A percentile compares a stretch with the other conserved stretches of the same genome.
These are phyloP conservation scores for Cornus kousa DNA, from an alignment of 148 eudicot genomes.

Conservation along the genomic window DNA sequence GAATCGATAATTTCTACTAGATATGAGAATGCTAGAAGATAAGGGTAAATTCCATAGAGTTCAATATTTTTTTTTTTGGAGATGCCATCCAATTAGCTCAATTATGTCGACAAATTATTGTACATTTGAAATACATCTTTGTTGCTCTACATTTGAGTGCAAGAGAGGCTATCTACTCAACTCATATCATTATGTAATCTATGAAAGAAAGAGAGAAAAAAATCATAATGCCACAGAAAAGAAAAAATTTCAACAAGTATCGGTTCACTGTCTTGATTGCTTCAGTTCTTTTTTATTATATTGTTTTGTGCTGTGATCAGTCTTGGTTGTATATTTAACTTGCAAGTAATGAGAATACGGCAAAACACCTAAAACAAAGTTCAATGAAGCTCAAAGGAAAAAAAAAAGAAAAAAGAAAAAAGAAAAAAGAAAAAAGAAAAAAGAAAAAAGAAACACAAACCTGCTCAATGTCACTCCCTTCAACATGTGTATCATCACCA, in stretches of 20 bases:
- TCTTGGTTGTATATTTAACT: constrained; percentile 1
- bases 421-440: too few species aligned
- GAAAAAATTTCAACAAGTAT: background rate
- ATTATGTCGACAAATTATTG: too few species aligned
- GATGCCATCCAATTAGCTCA: too few species aligned
- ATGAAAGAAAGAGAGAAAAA: background rate
- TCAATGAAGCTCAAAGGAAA: too few species aligned
- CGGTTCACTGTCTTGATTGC: background rate
- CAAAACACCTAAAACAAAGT: background rate
- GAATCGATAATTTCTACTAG: too few species aligned
- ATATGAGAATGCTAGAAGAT: too few species aligned
- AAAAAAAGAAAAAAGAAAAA: too few species aligned
- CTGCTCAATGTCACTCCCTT: constrained; percentile 36
- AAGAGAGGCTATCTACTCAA: too few species aligned
- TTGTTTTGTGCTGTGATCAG: background rate
- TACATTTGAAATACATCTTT: too few species aligned
- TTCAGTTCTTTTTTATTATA: background rate
- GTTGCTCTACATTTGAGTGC: too few species aligned
- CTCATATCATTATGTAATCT: background rate
- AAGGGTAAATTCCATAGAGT: too few species aligned
- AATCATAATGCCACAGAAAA: background rate
- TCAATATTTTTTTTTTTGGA: too few species aligned
- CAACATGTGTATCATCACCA: constrained; percentile 57
- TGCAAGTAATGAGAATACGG: background rate
- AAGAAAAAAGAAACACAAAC: background rate